Conservation (phyloP, 768 basidiomycete species). For the Serpula lacrymans region DNA sequence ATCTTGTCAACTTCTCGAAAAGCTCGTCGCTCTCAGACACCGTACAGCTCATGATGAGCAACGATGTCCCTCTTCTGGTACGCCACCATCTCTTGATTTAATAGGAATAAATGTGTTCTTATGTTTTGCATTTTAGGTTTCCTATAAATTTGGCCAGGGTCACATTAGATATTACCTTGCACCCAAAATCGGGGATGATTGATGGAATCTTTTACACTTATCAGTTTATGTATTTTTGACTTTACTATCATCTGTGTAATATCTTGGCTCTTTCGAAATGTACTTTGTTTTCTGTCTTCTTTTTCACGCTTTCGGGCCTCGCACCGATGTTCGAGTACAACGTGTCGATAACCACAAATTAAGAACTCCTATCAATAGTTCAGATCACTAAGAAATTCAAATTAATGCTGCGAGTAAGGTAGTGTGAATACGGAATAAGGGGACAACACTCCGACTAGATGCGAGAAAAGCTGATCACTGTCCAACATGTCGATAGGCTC, state of each 20-base stretch:
- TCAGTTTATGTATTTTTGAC: too few species aligned
- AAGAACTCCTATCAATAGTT: too few species aligned
- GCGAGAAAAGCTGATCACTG: too few species aligned
- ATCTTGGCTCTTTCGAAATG: not conserved
- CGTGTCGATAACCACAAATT: too few species aligned
- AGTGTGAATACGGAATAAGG: too few species aligned
- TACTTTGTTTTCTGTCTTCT: not conserved
- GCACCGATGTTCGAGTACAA: too few species aligned
- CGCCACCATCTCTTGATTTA: slow-evolving; percentile 19
- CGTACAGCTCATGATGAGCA: slow-evolving; percentile 86
- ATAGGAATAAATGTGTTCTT: not conserved
- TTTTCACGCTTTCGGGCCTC: slow-evolving; percentile 6
- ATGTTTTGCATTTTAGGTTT: slow-evolving; percentile 48
- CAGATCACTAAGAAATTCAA: too few species aligned
- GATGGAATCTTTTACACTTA: too few species aligned
- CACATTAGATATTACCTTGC: slow-evolving; percentile 93
- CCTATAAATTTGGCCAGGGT: slow-evolving; percentile 87
- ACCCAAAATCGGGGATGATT: slow-evolving; percentile 92
- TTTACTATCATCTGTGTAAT: slow-evolving; percentile 1
- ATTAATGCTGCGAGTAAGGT: too few species aligned
- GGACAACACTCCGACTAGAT: too few species aligned
- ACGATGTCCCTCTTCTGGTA: slow-evolving; percentile 86
- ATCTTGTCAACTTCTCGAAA: slow-evolving; percentile 96
- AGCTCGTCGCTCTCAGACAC: slow-evolving; percentile 67
- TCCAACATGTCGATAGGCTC: too few species aligned